Base-by-base conservation (phyloP, 2,329 filamentous ascomycete genomes). In the Aaosphaeria arxii region DNA sequence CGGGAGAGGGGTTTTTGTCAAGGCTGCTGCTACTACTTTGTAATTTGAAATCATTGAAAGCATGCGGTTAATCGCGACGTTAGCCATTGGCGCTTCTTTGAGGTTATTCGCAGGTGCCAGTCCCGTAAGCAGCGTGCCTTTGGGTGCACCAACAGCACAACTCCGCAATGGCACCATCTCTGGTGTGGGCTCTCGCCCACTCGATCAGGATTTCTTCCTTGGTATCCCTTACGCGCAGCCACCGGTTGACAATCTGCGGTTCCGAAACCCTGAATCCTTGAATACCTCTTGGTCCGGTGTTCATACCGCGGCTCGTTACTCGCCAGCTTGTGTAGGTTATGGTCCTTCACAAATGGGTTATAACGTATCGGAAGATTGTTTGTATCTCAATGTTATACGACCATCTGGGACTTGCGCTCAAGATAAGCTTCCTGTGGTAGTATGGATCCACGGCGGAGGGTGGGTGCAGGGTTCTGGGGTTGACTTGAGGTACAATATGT, bases 171-270 rank as follows among this genome's bases (percentile, higher is more conserved):
- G 39, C 9, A 40, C 39, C 7, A 11, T 11, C 24, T 9, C 9
- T 3, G 39, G 39, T 28, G 24, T n/a, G 9, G 7, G 24, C 17
- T 7, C 7, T n/a, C 9, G 24, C 17, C 2, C 11, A 9, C 24
- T 7, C 7, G 17, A 40, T 40, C 39, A 40, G 52, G 71, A 75
- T 55, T 69, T 58, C 55, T 74, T 73, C 50, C 64, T 74, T 30
- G 72, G 72, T 4, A 56, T 83, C 3, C 80, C 79, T 0, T 83
- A 76, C 58, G 80, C 79, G 4, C 73, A 77, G 48, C 74, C 78
- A 24, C 78, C 77, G 86, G 53, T 54, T 9, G 54, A 52, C 5
- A 11, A 28, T 5, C 43, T 46, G 5, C 31, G 44, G 5, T 46
- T 46, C 47, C 30, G 5, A 38, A 46, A 30, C 7, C 43, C 7